A percentile compares a stretch with the other conserved stretches of the same genome.
Conservation (phyloP, 371 early-diverging fungal genomes). For the Actinomortierella ambigua region DNA sequence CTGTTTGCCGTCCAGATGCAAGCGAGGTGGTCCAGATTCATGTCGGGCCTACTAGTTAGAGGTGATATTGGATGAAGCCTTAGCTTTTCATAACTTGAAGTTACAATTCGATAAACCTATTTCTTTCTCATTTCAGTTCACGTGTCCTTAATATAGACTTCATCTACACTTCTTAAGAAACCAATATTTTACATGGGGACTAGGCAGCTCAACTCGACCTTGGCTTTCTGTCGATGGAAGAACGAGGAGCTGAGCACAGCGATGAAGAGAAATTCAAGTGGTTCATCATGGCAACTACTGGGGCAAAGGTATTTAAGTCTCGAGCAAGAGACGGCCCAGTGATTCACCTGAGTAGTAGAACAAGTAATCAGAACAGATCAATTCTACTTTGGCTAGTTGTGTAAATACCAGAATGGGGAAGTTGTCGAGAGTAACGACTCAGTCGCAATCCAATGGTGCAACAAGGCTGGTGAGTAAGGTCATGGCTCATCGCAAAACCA, state of each 20-base stretch:
- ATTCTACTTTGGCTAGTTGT: conserved; percentile 85
- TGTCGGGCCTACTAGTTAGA: no score
- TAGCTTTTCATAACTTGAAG: no score
- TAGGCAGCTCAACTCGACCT: conserved; percentile 79
- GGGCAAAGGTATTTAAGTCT: no score
- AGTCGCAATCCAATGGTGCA: conserved; percentile 71
- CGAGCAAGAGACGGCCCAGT: no score
- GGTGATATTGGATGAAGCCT: no score
- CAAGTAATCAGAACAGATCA: conserved; percentile 61
- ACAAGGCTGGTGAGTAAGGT: conserved; percentile 71
- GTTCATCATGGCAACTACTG: conserved; percentile 76
- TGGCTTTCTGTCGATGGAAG: conserved; percentile 81
- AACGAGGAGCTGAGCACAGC: conserved; percentile 72
- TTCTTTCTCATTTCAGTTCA: no score
- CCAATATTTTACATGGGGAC: no score
- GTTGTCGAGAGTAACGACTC: conserved; percentile 68
- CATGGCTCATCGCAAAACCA: conserved; percentile 82
- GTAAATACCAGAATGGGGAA: conserved; percentile 83
- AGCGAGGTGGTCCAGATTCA: no score
- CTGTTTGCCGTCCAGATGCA: no score
- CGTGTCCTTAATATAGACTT: no score
- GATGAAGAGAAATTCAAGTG: conserved; percentile 70
- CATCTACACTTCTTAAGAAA: no score
- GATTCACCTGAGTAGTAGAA: conserved; percentile 67
- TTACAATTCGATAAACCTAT: no score